These are phyloP conservation scores for Leishmania guyanensis DNA, from an alignment of 208 protist species.

Conservation along the genomic window DNA sequence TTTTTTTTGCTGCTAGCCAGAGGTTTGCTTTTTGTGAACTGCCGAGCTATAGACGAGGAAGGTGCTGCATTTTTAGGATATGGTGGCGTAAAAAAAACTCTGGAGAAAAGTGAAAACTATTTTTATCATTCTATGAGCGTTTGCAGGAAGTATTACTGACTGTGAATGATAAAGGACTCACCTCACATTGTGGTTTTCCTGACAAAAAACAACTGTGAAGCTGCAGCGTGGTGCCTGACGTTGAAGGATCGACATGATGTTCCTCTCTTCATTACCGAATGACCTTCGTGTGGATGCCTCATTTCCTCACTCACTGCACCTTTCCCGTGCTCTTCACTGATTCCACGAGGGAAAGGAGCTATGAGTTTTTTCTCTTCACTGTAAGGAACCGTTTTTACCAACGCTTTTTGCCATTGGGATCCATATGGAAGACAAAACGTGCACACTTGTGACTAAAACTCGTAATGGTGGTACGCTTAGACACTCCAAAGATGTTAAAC, in stretches of 20 bases:
- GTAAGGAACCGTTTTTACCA: not conserved
- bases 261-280: not conserved
- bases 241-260: not conserved
- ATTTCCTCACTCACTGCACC: not conserved
- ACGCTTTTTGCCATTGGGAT: not conserved
- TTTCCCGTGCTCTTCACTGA: not conserved
- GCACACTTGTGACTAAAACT: not conserved
- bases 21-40: no score
- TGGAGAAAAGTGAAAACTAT: no score
- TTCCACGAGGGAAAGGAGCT: not conserved
- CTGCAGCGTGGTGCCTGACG: no score
- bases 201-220: no score
- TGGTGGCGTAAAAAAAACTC: no score
- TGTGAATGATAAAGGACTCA: no score
- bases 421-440: not conserved
- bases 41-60: no score
- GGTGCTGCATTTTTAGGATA: no score
- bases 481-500: conserved; percentile 55
- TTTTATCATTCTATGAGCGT: no score
- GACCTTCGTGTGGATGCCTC: not conserved
- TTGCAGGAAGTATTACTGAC: no score
- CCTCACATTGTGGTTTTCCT: no score
- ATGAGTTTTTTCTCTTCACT: not conserved
- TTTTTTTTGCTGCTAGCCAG: no score
- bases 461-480: conserved; percentile 46